phyloP scores from a whole-genome alignment of 164 flowering plant species.

The Liquidambar formosana region DNA sequence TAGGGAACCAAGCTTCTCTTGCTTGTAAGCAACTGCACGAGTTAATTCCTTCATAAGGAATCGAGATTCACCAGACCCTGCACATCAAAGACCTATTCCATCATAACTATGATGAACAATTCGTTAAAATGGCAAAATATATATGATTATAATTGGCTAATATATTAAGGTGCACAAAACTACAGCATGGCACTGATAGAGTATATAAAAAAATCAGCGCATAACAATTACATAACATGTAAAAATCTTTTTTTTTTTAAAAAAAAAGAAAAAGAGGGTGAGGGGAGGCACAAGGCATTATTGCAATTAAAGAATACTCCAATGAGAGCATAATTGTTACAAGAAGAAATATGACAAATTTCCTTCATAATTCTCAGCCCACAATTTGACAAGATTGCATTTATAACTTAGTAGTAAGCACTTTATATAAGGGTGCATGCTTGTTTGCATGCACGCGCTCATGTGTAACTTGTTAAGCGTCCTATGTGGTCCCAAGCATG shows the following conservation, averaged over 20 bases:
- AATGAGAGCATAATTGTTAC: neutral
- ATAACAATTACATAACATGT: neutral
- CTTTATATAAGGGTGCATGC: too few species aligned
- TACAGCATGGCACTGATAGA: neutral
- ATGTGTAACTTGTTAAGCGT: too few species aligned
- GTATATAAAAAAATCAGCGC: neutral
- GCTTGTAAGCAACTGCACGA: constrained; percentile 25
- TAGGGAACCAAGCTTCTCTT: constrained; percentile 34
- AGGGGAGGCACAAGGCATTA: too few species aligned
- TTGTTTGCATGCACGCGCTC: too few species aligned
- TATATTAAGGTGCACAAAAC: neutral
- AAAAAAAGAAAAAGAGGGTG: too few species aligned
- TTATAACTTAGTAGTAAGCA: too few species aligned
- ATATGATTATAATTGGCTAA: neutral
- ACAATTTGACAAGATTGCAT: too few species aligned
- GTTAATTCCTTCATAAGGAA: constrained; percentile 72
- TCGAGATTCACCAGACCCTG: constrained; percentile 94
- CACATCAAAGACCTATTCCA: neutral
- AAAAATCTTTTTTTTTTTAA: too few species aligned
- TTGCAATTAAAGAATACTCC: neutral
- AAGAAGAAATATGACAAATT: too few species aligned
- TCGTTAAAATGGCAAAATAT: neutral
- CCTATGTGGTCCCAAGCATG: too few species aligned
- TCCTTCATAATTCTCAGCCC: too few species aligned
- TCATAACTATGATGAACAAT: constrained; percentile 1